Base-by-base conservation (phyloP, 306 rosid genomes). In the Sicyos edulis region DNA sequence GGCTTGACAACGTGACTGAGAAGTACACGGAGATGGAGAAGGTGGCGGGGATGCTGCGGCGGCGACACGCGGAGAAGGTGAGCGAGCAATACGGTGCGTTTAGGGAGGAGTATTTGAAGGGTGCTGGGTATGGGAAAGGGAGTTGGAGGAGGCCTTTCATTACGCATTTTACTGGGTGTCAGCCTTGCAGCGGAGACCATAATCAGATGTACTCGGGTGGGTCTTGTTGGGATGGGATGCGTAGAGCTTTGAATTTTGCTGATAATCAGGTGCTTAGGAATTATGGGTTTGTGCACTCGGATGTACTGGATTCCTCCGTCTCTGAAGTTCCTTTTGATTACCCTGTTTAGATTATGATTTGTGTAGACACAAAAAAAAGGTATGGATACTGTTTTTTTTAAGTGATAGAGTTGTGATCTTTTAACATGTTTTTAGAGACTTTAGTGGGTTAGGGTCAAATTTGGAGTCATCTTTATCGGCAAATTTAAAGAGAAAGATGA, bases 111-210 rank as follows among this genome's bases (percentile, higher is more conserved):
- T 40, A 74, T 24, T 9, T 82, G 17, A 57, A 22, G 29, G 64
- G 52, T 7, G 64, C 19, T 10, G 80, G 82, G 16, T 56, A 52
- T 19, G 70, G 21, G 49, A 45, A 44, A 10, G 70, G 56, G 53
- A 55, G n/a, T 2, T 34, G 13, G 65, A 82, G 70, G 74, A 79
- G 85, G 40, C 84, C 82, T 0, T 86, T 84, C 2, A 34, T 82
- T 19, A 86, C 88, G 0, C 88, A 84, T 61, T 87, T 84, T 71
- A 84, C 91, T 0, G 85, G 88, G n/a, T 87, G 91, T 16, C 88
- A 87, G 15, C 91, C 84, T 0, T 87, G 88, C 34, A 85, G 21
- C 1, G 84, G 89, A 14, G 9, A 81, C 0, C 87, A 85, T 1
- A 87, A 85, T 52, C 82, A 80, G 11, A 54, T 5, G 26, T 79